Base-by-base conservation (phyloP, 495 filamentous ascomycete genomes). In the Penicillium simplicissimum region DNA sequence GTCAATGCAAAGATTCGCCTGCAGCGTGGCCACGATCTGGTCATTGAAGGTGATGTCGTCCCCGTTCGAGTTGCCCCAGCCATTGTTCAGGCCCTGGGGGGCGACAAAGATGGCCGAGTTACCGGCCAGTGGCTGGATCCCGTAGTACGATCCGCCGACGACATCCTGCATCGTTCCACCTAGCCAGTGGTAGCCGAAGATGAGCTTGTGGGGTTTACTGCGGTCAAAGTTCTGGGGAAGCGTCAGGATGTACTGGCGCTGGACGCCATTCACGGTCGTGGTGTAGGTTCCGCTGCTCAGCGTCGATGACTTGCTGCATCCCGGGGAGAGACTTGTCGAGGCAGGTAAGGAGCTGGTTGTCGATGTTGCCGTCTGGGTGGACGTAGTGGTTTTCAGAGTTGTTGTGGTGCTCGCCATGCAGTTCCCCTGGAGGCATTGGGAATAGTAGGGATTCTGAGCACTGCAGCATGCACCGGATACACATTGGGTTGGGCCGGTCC, bases 1-100 rank as follows among this genome's bases (percentile, higher is more conserved):
- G 55, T 83, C 74, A 8, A 82, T 63, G 64, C 81, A 83, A 42
- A 81, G 73, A 23, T 51, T n/a, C 10, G 19, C 17, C 23, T 51
- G 19, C 8, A 51, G 8, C 8, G 11, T 51, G 15, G 11, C 47
- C 23, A 25, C 7, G 5, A 51, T 51, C 23, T 51, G 47, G 10
- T 51, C 47, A 5, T 14, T 51, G 23, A 51, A 33, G 47, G 47
- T 31, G 28, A 31, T 51, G 9, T 51, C 47, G 10, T 51, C 19
- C 25, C 23, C 47, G 11, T n/a, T n/a, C 9, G 47, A n/a, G 47
- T 51, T 51, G 47, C 21, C 47, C 47, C 47, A 51, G 8, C 47
- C 47, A 9, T 51, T 51, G 47, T 51, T 23, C 8, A 51, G 19
- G 14, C 47, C 47, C 17, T 51, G 47, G 5, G 47, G 47, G 15